Evolutionary conservation across 2,329 filamentous ascomycete genomes (phyloP).

Genomic region (Stagonosporopsis vannaccii): DNA sequence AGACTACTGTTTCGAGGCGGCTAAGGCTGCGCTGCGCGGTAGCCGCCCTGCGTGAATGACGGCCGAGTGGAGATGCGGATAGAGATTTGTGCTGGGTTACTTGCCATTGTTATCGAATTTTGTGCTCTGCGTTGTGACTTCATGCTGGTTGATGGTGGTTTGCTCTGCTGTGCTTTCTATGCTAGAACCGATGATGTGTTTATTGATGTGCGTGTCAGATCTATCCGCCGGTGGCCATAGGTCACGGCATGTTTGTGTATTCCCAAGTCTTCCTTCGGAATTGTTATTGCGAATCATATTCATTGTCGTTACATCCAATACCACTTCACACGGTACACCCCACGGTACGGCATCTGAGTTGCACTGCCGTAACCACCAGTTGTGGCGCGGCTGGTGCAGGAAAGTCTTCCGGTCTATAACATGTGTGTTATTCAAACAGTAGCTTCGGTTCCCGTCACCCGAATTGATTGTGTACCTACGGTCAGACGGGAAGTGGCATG

Average conservation of each 20-base stretch:
- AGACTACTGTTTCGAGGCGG: constrained; percentile 13
- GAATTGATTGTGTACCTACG: not conserved
- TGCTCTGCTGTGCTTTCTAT: not conserved
- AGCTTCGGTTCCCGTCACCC: not conserved
- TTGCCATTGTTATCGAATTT: not conserved
- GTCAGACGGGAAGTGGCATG: not conserved
- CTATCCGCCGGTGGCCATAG: not conserved
- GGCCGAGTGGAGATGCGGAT: not conserved
- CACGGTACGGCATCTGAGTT: not conserved
- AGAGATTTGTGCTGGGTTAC: not conserved
- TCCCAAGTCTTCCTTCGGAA: no score
- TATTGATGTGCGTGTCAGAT: not conserved
- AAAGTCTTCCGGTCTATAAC: not conserved
- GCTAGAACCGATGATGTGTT: not conserved
- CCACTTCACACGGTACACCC: not conserved
- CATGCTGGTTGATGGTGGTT: not conserved
- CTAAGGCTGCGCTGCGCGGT: constrained; percentile 1
- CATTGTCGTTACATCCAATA: not conserved
- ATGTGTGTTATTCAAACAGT: constrained; percentile 7
- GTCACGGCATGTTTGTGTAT: not conserved
- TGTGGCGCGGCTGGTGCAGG: not conserved
- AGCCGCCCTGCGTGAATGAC: constrained; percentile 11
- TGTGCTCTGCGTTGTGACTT: not conserved
- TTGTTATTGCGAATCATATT: not conserved
- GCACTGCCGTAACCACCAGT: not conserved